Evolutionary conservation across 1,284 basidiomycete species (phyloP), one percentile per base, ranked within the genome.

Genomic region (Lentinus polychrous): DNA sequence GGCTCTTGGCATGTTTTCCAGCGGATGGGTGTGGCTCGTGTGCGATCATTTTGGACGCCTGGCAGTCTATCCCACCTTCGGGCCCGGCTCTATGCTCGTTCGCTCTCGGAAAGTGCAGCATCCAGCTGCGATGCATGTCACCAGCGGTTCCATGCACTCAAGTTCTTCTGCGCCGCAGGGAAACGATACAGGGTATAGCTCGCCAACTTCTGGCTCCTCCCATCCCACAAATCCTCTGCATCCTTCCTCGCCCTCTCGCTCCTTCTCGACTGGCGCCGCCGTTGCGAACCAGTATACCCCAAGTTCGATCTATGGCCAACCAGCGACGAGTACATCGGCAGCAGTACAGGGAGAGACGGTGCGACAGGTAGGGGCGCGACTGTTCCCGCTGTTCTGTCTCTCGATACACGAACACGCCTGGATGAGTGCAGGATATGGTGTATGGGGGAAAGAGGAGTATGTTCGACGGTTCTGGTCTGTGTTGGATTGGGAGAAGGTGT

Each of bases 361-460:
- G 27, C 5, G 37, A 39, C 45, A 50, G 38, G 38, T 71, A 14
- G 86, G 85, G 24, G 74, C 80, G 39, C 69, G 71, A 15, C 67
- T 94, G 39, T 83, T 75, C 64, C 92, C 92, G 11, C 64, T 95
- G 39, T 85, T 95, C 61, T 93, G 91, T 57, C 66, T 97, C 52
- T 87, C 85, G 48, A 77, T 95, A 18, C 83, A 93, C 60, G 94
- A 97, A 67, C 94, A 94, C 60, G 86, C 89, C 20, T 99, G 94
- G 88, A 72, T 99, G 57, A 76, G 78, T 46, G 84, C 88, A 43
- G 86, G 86, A 52, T 94, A 91, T 61, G 95, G 95, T 10, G 82
- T 99, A 14, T 95, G 91, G 90, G 93, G 91, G 36, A 93, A 92
- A 70, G 90, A 93, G 63, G 76, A 81, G 62, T 99, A 95, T 74